Conservation (phyloP, 1,139 yeast genomes). For the Pichia sp. region DNA sequence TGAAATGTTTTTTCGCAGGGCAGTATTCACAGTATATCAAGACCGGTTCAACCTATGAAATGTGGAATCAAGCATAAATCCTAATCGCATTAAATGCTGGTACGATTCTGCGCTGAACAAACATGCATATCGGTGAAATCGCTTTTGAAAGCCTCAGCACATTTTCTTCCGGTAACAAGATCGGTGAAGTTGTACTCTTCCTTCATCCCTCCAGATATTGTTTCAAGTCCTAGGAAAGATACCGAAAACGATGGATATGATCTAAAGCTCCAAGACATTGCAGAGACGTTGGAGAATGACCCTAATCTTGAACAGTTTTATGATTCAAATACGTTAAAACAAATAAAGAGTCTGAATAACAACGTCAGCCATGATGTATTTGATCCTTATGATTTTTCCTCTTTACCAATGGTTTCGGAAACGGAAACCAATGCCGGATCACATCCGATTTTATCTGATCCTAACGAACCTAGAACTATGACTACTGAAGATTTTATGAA, state of each 20-base stretch:
- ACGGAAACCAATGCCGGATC: not conserved
- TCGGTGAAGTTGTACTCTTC: not conserved
- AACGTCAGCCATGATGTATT: not conserved
- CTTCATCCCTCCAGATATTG: slow-evolving; percentile 1
- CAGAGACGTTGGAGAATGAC: slow-evolving; percentile 20
- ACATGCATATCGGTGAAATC: not conserved
- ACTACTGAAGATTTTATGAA: slow-evolving; percentile 17
- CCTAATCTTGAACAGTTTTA: slow-evolving; percentile 24
- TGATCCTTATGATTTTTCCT: slow-evolving; percentile 19
- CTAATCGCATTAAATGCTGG: too few species aligned
- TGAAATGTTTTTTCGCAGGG: too few species aligned
- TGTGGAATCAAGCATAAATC: too few species aligned
- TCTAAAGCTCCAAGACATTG: slow-evolving; percentile 7
- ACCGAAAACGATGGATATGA: not conserved
- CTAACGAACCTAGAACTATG: slow-evolving; percentile 15
- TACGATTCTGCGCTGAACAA: too few species aligned
- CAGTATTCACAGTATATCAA: too few species aligned
- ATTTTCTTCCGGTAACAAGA: too few species aligned
- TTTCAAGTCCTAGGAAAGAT: not conserved
- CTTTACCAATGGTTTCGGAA: slow-evolving; percentile 8
- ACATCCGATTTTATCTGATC: not conserved
- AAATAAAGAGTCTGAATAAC: slow-evolving; percentile 1
- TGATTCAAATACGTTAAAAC: slow-evolving; percentile 6
- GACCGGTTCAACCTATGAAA: too few species aligned
- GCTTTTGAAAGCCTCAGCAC: not conserved